phyloP scores from a whole-genome alignment of 306 rosid genomes.

The Acacia melanoxylon region DNA sequence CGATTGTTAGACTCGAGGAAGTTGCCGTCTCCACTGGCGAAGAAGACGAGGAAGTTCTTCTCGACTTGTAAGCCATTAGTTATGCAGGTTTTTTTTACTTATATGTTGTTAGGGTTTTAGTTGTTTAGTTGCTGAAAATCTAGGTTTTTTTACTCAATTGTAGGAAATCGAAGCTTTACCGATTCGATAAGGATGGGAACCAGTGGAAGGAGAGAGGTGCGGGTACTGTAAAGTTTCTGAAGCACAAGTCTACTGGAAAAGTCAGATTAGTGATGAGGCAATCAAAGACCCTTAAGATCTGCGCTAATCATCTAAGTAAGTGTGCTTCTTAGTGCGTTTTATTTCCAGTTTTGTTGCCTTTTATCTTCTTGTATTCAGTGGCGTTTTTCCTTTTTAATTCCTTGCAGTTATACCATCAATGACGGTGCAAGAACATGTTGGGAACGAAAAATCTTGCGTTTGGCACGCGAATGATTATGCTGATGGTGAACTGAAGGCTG shows the following conservation, averaged over 20 bases:
- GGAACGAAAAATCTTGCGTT: conserved; percentile 91
- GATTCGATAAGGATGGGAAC: conserved; percentile 89
- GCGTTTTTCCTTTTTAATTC: not conserved
- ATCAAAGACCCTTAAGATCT: conserved; percentile 98
- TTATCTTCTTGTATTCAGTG: conserved; percentile 1
- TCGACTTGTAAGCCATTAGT: conserved; percentile 67
- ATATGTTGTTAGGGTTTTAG: not conserved
- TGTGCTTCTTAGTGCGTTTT: not conserved
- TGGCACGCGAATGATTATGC: conserved; percentile 98
- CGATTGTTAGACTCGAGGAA: conserved; percentile 90
- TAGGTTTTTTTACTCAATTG: conserved; percentile 13
- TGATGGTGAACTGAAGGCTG: conserved; percentile 93
- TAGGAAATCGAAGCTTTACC: conserved; percentile 90
- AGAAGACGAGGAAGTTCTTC: conserved; percentile 75
- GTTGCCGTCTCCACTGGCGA: conserved; percentile 90
- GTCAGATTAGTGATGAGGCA: conserved; percentile 98
- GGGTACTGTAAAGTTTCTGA: conserved; percentile 82
- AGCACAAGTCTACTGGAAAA: conserved; percentile 70
- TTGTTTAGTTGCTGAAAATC: not conserved
- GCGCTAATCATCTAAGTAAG: conserved; percentile 94
- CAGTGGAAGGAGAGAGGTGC: conserved; percentile 99
- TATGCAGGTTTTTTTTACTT: not conserved
- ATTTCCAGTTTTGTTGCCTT: not conserved
- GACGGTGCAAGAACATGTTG: conserved; percentile 93
- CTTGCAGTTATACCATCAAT: conserved; percentile 68